Evolutionary conservation across 2,329 filamentous ascomycete species (phyloP), one percentile per base, ranked within the genome.

Genomic region (Claviceps quebecensis): DNA sequence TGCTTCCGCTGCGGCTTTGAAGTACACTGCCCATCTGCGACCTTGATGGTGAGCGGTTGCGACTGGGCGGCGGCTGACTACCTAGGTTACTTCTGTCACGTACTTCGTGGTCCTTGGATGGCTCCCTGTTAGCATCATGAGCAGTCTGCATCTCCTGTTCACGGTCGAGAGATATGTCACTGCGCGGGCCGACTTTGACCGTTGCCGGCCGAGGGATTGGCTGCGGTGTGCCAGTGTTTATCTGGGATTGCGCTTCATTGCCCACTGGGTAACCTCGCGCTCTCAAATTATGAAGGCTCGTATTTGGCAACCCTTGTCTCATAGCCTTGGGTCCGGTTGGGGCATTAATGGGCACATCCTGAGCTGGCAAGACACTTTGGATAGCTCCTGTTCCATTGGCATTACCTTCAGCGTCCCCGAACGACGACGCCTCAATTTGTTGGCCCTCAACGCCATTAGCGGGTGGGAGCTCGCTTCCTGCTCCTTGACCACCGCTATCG

Each of bases 251-350:
- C 48, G 70, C 65, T 56, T 71, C 69, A 57, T 70, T 69, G 58
- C 65, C 67, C 39, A 76, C 68, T 56, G 66, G 73, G 61, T 69
- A 72, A 40, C 73, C 74, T 56, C 73, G 67, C 23, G 77, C 77
- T 56, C 80, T 72, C 64, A 83, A 64, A 59, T 85, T 78, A 56
- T 82, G 77, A 50, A 86, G 77, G 58, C 86, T 87, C 52, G 84
- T 90, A 65, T 94, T 94, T 49, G 87, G 86, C 11, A 89, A 73
- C 34, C 89, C 88, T 67, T 93, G 85, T 56, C 91, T 80, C 87
- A 97, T 95, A 17, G 93, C 93, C 68, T 93, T 90, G 47, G 93
- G 93, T 9, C 90, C 93, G 51, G 86, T 95, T 29, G 93, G 93
- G 29, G 93, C 93, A 69, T 76, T 87, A 69, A 81, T 66, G 45